phyloP scores from a whole-genome alignment of 1,284 basidiomycete genomes.

The Melampsora abietis-canadensis region DNA sequence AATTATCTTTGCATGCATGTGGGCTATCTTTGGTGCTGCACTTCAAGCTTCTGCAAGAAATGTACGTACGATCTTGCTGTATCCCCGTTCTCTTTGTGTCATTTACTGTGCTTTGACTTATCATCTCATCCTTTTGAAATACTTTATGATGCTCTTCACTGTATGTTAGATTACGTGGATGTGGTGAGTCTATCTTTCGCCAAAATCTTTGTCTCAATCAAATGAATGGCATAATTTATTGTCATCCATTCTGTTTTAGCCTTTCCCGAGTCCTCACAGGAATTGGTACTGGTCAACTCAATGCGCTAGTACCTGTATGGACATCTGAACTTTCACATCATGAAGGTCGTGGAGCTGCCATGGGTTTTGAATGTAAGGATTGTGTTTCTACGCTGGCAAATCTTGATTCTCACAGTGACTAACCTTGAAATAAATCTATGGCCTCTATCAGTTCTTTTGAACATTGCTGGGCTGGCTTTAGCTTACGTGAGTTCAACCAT shows the following conservation, averaged over 20 bases:
- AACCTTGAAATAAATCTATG: neutral
- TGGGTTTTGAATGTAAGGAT: constrained; percentile 47
- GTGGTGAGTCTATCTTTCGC: constrained; percentile 30
- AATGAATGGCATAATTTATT: neutral
- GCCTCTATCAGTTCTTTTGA: constrained; percentile 30
- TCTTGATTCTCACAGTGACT: neutral
- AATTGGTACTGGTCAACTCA: constrained; percentile 51
- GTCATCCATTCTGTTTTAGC: neutral
- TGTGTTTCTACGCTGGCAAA: neutral
- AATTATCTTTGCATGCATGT: constrained; percentile 48
- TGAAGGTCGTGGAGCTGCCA: constrained; percentile 48
- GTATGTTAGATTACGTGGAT: constrained; percentile 45
- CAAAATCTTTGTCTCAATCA: neutral
- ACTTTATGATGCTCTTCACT: neutral
- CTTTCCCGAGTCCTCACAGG: constrained; percentile 48
- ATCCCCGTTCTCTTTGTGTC: neutral
- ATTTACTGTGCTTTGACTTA: neutral
- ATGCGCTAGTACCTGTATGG: constrained; percentile 51
- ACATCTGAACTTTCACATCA: constrained; percentile 50
- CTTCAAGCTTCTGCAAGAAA: constrained; percentile 48
- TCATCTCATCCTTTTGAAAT: neutral
- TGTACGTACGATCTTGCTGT: constrained; percentile 4
- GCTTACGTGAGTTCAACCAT: constrained; percentile 43
- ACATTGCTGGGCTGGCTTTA: constrained; percentile 48
- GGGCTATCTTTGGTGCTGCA: constrained; percentile 48